These are phyloP conservation scores for Talaromyces liani DNA, from an alignment of 495 filamentous ascomycete species.

Conservation along the genomic window DNA sequence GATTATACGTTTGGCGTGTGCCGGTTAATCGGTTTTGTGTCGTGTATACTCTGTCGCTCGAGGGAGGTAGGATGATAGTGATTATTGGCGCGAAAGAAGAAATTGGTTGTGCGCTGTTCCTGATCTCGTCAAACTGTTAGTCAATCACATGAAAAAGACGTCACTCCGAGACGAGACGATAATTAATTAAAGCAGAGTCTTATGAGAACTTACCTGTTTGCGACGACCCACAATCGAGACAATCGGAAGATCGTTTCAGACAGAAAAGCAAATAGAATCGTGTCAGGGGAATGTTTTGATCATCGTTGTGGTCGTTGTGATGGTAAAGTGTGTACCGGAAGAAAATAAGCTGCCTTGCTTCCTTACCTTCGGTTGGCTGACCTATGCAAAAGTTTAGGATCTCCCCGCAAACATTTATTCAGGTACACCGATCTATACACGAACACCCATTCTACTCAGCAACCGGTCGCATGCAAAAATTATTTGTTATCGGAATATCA, in stretches of 20 bases:
- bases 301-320: neutral
- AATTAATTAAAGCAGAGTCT: neutral
- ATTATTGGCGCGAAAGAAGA: neutral
- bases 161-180: neutral
- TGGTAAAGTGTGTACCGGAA: neutral
- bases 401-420: neutral
- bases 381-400: neutral
- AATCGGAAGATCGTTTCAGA: neutral
- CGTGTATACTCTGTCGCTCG: neutral
- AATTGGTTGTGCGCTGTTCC: neutral
- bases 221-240: neutral
- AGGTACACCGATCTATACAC: neutral
- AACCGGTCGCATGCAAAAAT: neutral
- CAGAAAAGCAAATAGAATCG: neutral
- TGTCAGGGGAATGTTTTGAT: neutral
- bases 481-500: neutral
- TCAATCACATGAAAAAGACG: conserved; percentile 3
- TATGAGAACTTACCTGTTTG: neutral
- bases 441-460: neutral
- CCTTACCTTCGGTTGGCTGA: neutral
- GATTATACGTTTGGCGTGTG: neutral
- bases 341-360: neutral
- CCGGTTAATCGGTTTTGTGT: neutral
- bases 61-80: neutral
- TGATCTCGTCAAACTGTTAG: neutral